Evolutionary conservation across 306 rosid genomes (phyloP), one percentile per base, ranked within the genome.

Genomic region (Castanopsis chinensis): DNA sequence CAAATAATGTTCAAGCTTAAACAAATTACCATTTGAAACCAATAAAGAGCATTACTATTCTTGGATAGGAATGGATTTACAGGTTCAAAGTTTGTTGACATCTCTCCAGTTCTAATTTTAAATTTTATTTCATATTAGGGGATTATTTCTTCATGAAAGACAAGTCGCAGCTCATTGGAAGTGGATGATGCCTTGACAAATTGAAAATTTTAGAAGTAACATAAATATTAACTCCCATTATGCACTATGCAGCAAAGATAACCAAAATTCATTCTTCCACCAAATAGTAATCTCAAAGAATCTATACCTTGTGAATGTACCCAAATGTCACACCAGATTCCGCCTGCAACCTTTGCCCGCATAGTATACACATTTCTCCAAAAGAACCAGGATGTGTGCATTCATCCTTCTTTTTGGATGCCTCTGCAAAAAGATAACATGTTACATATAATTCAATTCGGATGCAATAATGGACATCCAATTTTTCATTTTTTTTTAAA

Each of bases 381-480:
- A 93, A 91, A 9, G 95, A 87, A 23, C 97, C 95, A 45, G 98
- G 98, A 85, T 93, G 97, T 2, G 86, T 70, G 74, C 98, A 91
- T 19, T 23, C 57, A 71, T 82, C 88, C 77, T 57, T 77, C 84
- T 83, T 74, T 21, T 20, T 28, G 6, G 89, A 78, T 80, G 71
- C 81, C 81, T 86, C 97, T 90, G 89, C 86, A 81, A 51, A 49
- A 75, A 43, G 76, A 73, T 23, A 67, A 35, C 43, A 19, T 14
- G 5, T 68, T 33, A 68, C 43, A 30, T 64, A 35, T 35, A n/a
- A 35, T 33, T 33, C 58, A 72, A 18, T 54, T 19, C 4, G 11
- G 57, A 3, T 3, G 35, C 49, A 19, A 45, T n/a, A 35, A 35
- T 33, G 52, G 17, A 28, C 18, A n/a, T 68, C 27, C 72, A 68